Evolutionary conservation across 2,329 filamentous ascomycete species (phyloP).

Genomic region (Diaporthe sp.): DNA sequence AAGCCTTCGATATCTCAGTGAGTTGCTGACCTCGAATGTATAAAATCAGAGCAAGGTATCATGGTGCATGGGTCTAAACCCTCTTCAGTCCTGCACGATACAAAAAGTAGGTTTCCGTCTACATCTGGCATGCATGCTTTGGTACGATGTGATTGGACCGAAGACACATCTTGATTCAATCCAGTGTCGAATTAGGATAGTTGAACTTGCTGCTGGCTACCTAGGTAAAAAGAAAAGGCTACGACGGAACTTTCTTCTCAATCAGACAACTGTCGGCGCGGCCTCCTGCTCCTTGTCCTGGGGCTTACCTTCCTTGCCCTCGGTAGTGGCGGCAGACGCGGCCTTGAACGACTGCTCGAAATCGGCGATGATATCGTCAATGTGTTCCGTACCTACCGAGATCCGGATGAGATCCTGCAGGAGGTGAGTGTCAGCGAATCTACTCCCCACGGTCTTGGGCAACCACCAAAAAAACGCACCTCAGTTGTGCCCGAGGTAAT

Average conservation of each 20-base stretch:
- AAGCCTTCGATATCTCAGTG: not conserved
- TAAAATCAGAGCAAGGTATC: not conserved
- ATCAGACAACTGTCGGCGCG: conserved; percentile 53
- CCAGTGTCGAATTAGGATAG: not conserved
- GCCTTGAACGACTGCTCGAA: conserved; percentile 91
- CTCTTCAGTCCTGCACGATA: no score
- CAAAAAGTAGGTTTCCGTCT: not conserved
- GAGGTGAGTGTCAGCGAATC: conserved; percentile 37
- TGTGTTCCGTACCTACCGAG: conserved; percentile 95
- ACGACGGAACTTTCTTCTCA: not conserved
- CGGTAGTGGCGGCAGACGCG: conserved; percentile 61
- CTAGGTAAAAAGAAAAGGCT: no score
- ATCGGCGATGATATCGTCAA: conserved; percentile 96
- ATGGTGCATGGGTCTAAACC: not conserved
- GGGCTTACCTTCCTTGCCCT: conserved; percentile 48
- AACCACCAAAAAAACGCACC: conserved; percentile 54
- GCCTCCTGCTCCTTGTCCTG: conserved; percentile 56
- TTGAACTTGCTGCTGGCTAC: not conserved
- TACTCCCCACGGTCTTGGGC: not conserved
- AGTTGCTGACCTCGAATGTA: not conserved
- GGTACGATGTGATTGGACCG: not conserved
- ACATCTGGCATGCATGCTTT: no score
- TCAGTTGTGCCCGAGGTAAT: conserved; percentile 85
- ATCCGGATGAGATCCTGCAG: conserved; percentile 87
- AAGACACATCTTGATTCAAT: not conserved